Evolutionary conservation across 2,329 filamentous ascomycete genomes (phyloP).

Genomic region (Pseudocercospora fuligena): DNA sequence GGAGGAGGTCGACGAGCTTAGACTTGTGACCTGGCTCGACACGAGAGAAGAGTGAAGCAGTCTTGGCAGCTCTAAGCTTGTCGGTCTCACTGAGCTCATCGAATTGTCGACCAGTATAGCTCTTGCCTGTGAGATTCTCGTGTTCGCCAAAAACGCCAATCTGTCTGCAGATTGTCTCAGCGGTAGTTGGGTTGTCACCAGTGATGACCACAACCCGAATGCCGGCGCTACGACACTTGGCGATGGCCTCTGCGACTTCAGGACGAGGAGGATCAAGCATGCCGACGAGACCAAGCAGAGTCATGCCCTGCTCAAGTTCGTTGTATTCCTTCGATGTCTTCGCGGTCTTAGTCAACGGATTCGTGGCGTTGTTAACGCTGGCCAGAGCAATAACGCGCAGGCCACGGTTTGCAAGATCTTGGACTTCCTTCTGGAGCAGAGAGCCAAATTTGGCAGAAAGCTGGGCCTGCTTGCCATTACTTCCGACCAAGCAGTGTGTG

Average conservation of each 20-base stretch:
- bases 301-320: constrained; percentile 90
- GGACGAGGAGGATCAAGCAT: constrained; percentile 97
- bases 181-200: constrained; percentile 96
- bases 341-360: constrained; percentile 70
- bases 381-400: constrained; percentile 95
- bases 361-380: constrained; percentile 74
- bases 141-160: constrained; percentile 87
- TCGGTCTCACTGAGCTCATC: constrained; percentile 79
- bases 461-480: constrained; percentile 75
- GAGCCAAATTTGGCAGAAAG: constrained; percentile 71
- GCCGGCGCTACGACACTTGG: constrained; percentile 87
- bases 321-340: constrained; percentile 84
- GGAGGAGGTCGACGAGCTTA: constrained; percentile 94
- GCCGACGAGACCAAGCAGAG: constrained; percentile 86
- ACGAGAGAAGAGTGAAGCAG: constrained; percentile 89
- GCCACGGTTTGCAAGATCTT: constrained; percentile 88
- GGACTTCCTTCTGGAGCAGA: constrained; percentile 76
- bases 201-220: constrained; percentile 98
- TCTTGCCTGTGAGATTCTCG: constrained; percentile 88
- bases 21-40: constrained; percentile 97
- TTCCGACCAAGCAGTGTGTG: constrained; percentile 77
- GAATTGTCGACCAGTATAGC: constrained; percentile 93
- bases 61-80: constrained; percentile 82
- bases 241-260: constrained; percentile 84
- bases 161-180: constrained; percentile 95